Percentiles rank a stretch among this genome's conserved stretches.
phyloP scores from a whole-genome alignment of 768 basidiomycete species.

The Suillus americanus region DNA sequence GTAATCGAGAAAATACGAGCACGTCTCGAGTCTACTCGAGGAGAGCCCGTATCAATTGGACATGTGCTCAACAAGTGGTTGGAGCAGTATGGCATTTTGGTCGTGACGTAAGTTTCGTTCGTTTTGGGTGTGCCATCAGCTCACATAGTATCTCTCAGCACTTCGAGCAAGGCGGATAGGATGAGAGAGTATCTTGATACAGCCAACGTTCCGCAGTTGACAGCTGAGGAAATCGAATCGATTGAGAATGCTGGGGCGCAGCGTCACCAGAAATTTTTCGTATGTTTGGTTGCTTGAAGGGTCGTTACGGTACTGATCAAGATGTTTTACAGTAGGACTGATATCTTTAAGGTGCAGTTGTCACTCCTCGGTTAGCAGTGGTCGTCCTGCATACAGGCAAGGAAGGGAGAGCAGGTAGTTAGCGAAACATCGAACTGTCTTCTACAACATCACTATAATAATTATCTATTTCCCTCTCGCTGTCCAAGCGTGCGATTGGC shows the following conservation, averaged over 20 bases:
- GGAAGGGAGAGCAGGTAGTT: neutral
- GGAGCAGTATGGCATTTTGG: constrained; percentile 5
- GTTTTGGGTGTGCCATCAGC: neutral
- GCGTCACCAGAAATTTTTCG: constrained; percentile 13
- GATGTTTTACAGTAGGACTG: neutral
- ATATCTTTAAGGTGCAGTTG: neutral
- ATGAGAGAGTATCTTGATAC: constrained; percentile 22
- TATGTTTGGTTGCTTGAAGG: neutral
- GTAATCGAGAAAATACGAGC: constrained; percentile 27
- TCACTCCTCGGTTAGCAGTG: neutral
- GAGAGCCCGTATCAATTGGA: constrained; percentile 14
- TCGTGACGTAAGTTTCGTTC: constrained; percentile 2
- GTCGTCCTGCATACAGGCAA: neutral
- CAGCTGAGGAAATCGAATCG: constrained; percentile 19
- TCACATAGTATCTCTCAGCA: constrained; percentile 13
- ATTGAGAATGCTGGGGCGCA: constrained; percentile 22
- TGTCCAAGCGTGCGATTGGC: constrained; percentile 28
- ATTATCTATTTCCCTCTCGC: neutral
- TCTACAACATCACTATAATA: neutral
- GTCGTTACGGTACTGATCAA: neutral
- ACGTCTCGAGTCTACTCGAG: constrained; percentile 15
- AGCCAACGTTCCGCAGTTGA: constrained; percentile 23
- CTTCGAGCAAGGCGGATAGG: constrained; percentile 21
- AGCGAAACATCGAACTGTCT: neutral
- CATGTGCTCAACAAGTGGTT: constrained; percentile 24